These are phyloP conservation scores for Podaxis sp. DNA, from an alignment of 768 basidiomycete genomes.

Conservation along the genomic window DNA sequence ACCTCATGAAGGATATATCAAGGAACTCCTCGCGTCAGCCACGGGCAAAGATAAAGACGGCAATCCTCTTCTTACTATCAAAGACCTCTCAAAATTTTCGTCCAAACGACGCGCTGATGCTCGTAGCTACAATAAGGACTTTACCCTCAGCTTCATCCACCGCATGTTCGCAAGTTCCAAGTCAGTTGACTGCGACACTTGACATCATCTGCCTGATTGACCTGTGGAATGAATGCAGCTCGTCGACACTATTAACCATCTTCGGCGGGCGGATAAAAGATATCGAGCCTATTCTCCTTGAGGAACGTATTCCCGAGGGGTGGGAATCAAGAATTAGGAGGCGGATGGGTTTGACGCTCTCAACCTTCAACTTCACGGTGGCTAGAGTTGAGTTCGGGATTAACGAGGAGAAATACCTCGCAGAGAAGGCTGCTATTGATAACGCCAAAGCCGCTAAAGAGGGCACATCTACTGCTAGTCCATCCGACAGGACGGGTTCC, in stretches of 20 bases:
- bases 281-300: conserved; percentile 43
- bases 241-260: conserved; percentile 47
- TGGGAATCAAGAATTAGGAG: conserved; percentile 55
- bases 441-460: not conserved
- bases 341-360: conserved; percentile 50
- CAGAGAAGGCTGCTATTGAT: conserved; percentile 9
- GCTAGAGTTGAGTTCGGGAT: conserved; percentile 30
- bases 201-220: not conserved
- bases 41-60: conserved; percentile 53
- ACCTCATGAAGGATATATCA: conserved; percentile 44
- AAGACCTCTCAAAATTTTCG: conserved; percentile 54
- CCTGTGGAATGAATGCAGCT: conserved; percentile 29
- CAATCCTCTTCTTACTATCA: conserved; percentile 42
- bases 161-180: conserved; percentile 64
- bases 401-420: conserved; percentile 24
- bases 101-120: conserved; percentile 61
- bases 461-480: not conserved
- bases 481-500: not conserved
- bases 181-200: conserved; percentile 33
- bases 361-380: conserved; percentile 42
- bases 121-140: conserved; percentile 49
- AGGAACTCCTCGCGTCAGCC: conserved; percentile 53
- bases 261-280: conserved; percentile 54
- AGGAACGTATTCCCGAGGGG: conserved; percentile 60
- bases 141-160: conserved; percentile 44